Conservation (phyloP, 75 land plant genomes). For the Cunninghamia lanceolata region DNA sequence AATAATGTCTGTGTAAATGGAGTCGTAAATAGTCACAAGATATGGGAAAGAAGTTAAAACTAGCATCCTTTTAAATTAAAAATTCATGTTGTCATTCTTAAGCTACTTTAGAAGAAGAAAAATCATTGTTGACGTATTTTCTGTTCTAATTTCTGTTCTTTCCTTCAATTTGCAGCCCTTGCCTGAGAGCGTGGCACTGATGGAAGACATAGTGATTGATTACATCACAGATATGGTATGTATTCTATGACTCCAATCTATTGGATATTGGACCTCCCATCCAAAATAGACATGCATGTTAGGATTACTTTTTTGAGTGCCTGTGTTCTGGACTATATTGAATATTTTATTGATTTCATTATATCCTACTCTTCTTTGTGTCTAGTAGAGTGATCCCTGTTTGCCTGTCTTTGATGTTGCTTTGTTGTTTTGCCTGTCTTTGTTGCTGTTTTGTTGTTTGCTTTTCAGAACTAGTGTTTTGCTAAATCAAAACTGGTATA, state of each 20-base stretch:
- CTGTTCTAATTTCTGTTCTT: too few species aligned
- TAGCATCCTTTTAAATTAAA: neutral
- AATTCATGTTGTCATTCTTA: neutral
- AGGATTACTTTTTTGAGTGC: neutral
- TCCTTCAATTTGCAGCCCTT: conserved; percentile 60
- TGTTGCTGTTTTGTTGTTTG: neutral
- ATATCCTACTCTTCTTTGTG: neutral
- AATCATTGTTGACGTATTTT: neutral
- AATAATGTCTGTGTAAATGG: neutral
- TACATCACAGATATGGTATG: conserved; percentile 92
- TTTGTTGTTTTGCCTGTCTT: neutral
- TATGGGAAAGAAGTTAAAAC: neutral
- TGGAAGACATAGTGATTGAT: conserved; percentile 95
- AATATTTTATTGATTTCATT: neutral
- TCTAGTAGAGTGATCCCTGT: neutral
- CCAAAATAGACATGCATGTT: neutral
- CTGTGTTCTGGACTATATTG: neutral
- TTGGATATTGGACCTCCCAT: neutral
- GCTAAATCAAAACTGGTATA: neutral
- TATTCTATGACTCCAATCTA: neutral
- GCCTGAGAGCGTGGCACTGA: conserved; percentile 80
- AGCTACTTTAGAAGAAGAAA: neutral
- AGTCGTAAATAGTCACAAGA: neutral
- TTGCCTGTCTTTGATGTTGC: neutral
- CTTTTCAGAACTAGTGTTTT: neutral